Conservation (phyloP, 2,329 filamentous ascomycete species). For the Apiospora pterosperma region DNA sequence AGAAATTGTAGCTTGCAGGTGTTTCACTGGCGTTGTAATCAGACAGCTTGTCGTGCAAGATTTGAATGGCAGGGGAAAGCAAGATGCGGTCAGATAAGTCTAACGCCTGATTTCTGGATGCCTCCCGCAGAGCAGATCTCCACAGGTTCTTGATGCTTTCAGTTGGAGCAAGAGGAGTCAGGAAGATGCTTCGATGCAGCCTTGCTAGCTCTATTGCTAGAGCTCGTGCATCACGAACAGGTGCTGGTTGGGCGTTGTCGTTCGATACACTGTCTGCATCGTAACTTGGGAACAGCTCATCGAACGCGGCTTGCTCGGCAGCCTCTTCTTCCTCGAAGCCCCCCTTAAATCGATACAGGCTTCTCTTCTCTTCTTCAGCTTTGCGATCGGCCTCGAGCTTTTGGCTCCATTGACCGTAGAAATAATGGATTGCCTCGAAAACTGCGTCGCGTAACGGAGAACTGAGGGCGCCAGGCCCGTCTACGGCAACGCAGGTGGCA, state of each 20-base stretch:
- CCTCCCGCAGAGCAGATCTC: constrained; percentile 38
- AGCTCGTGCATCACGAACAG: constrained; percentile 42
- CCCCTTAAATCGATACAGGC: constrained; percentile 81
- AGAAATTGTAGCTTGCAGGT: constrained; percentile 74
- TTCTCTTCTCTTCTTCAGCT: constrained; percentile 68
- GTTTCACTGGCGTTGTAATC: constrained; percentile 37
- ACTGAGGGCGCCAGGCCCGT: constrained; percentile 41
- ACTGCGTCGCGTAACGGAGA: constrained; percentile 48
- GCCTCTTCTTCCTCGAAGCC: constrained; percentile 74
- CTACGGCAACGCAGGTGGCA: constrained; percentile 41
- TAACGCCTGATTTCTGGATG: constrained; percentile 28
- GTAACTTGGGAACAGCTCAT: constrained; percentile 77
- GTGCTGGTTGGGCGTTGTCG: constrained; percentile 19
- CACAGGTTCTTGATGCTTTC: constrained; percentile 42
- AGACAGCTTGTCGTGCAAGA: constrained; percentile 59
- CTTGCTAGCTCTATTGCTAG: constrained; percentile 59
- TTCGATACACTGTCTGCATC: constrained; percentile 41
- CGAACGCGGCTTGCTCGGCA: constrained; percentile 69
- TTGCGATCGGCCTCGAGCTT: constrained; percentile 74
- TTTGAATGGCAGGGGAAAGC: constrained; percentile 63
- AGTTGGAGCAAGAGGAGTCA: constrained; percentile 36
- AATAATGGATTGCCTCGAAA: constrained; percentile 64
- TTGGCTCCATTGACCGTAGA: constrained; percentile 78
- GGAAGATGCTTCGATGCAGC: constrained; percentile 55
- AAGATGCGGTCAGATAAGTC: constrained; percentile 48